Conservation (phyloP, 2,329 filamentous ascomycete genomes). For the Cladosporium sp. region DNA sequence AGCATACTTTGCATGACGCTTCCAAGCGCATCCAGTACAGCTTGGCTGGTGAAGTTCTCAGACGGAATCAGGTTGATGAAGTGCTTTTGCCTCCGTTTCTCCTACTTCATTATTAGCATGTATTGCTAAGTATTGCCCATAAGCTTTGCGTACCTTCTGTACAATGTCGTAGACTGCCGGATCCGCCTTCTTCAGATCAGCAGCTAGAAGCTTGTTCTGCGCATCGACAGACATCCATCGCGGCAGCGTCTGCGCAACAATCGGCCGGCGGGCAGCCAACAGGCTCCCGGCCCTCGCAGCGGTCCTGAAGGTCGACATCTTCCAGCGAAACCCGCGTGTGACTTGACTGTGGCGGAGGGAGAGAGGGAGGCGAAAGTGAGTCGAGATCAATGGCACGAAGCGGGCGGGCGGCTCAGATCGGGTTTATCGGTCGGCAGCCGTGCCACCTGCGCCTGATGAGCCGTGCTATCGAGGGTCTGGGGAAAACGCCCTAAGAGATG, state of each 20-base stretch:
- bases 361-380: background rate
- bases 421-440: slow-evolving; percentile 2
- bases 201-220: slow-evolving; percentile 67
- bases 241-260: slow-evolving; percentile 22
- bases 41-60: slow-evolving; percentile 92
- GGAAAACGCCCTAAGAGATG: too few relatives aligned
- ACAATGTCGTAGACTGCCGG: slow-evolving; percentile 83
- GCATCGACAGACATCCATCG: slow-evolving; percentile 39
- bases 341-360: background rate
- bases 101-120: too few relatives aligned
- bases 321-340: too few relatives aligned
- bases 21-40: slow-evolving; percentile 82
- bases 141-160: slow-evolving; percentile 60
- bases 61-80: slow-evolving; percentile 97
- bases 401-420: background rate
- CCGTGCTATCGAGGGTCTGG: too few relatives aligned
- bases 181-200: slow-evolving; percentile 76
- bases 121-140: too few relatives aligned
- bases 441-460: too few relatives aligned
- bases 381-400: background rate
- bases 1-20: slow-evolving; percentile 86
- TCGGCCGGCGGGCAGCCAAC: slow-evolving; percentile 30
- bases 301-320: slow-evolving; percentile 38
- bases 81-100: slow-evolving; percentile 93
- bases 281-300: slow-evolving; percentile 35